Conservation (phyloP, 495 filamentous ascomycete species). For the Tuber calosporum region DNA sequence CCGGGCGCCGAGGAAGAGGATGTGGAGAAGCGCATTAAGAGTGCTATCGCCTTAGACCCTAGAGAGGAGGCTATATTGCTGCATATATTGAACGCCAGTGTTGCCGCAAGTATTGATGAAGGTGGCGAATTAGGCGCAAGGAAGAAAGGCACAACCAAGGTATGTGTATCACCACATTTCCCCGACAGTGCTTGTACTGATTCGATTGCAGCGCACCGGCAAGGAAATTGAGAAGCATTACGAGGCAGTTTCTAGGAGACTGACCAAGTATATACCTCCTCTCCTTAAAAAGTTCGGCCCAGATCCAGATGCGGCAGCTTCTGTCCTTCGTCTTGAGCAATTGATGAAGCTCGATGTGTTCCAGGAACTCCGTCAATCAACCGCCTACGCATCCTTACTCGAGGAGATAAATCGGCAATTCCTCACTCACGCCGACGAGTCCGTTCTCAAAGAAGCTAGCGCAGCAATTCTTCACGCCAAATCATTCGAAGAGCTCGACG, state of each 20-base stretch:
- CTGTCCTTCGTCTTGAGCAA: constrained; percentile 79
- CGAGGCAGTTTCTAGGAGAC: constrained; percentile 43
- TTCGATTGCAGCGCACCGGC: constrained; percentile 38
- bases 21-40: constrained; percentile 53
- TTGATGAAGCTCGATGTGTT: constrained; percentile 80
- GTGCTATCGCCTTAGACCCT: constrained; percentile 62
- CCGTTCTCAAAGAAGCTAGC: constrained; percentile 76
- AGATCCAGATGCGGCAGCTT: constrained; percentile 72
- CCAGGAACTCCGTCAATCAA: constrained; percentile 76
- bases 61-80: constrained; percentile 77
- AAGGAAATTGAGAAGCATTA: constrained; percentile 52
- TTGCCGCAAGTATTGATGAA: constrained; percentile 35
- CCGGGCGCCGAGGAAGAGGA: constrained; percentile 47
- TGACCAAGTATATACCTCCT: constrained; percentile 71
- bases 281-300: constrained; percentile 88
- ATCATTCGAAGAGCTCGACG: constrained; percentile 76
- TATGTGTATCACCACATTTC: constrained; percentile 9
- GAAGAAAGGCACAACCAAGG: constrained; percentile 38
- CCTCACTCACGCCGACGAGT: constrained; percentile 74
- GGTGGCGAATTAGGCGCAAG: constrained; percentile 27
- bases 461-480: constrained; percentile 76
- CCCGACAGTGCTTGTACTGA: background rate
- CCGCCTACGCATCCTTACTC: constrained; percentile 69
- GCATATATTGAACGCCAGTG: constrained; percentile 66
- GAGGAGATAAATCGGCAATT: constrained; percentile 95